Evolutionary conservation across 169 alveolate species (phyloP).

Genomic region (Plasmodium berghei): DNA sequence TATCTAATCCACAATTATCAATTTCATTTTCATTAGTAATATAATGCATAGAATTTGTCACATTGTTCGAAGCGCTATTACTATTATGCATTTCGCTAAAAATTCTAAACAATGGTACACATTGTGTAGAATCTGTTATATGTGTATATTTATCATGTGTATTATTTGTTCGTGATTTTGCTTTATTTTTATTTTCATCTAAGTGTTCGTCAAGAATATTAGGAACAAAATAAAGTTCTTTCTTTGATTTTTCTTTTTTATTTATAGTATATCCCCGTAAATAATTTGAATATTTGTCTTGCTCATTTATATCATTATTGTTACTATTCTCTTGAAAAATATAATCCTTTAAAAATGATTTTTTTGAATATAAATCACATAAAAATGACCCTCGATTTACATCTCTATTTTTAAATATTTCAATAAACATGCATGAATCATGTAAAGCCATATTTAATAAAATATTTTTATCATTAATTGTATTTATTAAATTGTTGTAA

Average conservation of each 20-base stretch:
- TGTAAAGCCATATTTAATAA: conserved; percentile 25
- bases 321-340: conserved; percentile 16
- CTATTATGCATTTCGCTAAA: conserved; percentile 19
- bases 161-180: conserved; percentile 21
- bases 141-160: conserved; percentile 16
- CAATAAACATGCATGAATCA: conserved; percentile 67
- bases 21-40: background rate
- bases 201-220: conserved; percentile 13
- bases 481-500: conserved; percentile 52
- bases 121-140: conserved; percentile 21
- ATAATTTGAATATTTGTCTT: conserved; percentile 35
- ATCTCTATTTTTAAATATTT: conserved; percentile 39
- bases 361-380: conserved; percentile 47
- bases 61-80: conserved; percentile 2
- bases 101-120: conserved; percentile 15
- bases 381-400: conserved; percentile 23
- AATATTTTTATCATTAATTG: conserved; percentile 24
- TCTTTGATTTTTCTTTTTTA: conserved; percentile 16
- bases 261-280: conserved; percentile 7
- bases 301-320: conserved; percentile 1
- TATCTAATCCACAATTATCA: background rate
- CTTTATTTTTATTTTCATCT: conserved; percentile 19
- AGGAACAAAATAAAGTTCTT: conserved; percentile 1
- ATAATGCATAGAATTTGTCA: conserved; percentile 2
- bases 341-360: conserved; percentile 26